Conservation (phyloP, 345 rosid genomes). For the Linum tenue region DNA sequence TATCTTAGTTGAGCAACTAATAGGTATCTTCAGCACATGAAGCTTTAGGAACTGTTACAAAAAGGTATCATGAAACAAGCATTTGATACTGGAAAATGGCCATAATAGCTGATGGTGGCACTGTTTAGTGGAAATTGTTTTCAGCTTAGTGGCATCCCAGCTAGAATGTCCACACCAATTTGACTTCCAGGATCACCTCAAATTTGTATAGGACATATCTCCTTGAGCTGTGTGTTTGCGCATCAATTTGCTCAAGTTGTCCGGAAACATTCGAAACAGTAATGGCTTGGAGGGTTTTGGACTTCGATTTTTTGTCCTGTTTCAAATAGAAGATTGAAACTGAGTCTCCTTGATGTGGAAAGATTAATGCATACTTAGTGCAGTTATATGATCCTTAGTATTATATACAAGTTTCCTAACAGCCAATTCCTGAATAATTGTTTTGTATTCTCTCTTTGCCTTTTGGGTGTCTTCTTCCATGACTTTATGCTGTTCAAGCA, state of each 20-base stretch:
- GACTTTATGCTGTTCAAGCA: slow-evolving; percentile 9
- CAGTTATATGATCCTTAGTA: not conserved
- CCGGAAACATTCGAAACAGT: not conserved
- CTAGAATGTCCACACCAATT: not conserved
- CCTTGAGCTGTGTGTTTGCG: not conserved
- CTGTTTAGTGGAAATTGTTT: slow-evolving; percentile 13
- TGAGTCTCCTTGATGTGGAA: not conserved
- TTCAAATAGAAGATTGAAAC: not conserved
- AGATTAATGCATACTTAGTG: not conserved
- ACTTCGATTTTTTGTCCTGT: not conserved
- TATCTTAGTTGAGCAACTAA: not conserved
- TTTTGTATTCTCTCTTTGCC: not conserved
- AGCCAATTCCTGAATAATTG: not conserved
- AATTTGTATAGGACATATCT: slow-evolving; percentile 6
- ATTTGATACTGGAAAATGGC: not conserved
- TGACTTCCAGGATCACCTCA: not conserved
- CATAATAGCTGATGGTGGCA: not conserved
- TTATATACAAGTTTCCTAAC: not conserved
- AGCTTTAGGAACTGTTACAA: too few species aligned
- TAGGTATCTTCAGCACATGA: too few species aligned
- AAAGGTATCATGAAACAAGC: not conserved
- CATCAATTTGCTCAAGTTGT: slow-evolving; percentile 11
- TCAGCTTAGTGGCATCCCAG: slow-evolving; percentile 16
- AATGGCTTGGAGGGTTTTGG: too few species aligned
- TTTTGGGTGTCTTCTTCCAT: too few species aligned